phyloP scores from a whole-genome alignment of 75 land plant species.

The Pseudotsuga menziesii region DNA sequence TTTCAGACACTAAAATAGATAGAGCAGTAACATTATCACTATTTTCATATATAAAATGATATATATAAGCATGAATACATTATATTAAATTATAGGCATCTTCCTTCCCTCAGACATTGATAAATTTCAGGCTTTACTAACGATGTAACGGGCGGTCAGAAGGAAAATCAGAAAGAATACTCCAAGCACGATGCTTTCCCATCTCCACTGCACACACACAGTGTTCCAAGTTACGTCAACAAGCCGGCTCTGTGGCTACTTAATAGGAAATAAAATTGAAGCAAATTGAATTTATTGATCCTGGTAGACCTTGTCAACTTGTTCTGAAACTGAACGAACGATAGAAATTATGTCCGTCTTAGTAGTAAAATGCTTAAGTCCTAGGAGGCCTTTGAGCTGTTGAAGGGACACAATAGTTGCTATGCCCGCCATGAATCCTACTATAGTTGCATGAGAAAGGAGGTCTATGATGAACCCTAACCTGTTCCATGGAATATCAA shows the following conservation, averaged over 20 bases:
- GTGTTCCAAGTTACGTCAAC: neutral
- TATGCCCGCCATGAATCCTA: slow-evolving; percentile 88
- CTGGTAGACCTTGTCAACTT: slow-evolving; percentile 52
- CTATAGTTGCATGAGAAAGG: slow-evolving; percentile 77
- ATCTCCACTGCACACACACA: slow-evolving; percentile 77
- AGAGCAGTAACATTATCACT: too few species aligned
- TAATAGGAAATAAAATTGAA: neutral
- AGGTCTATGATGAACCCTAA: slow-evolving; percentile 85
- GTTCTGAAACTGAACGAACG: slow-evolving; percentile 58
- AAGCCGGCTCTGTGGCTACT: neutral
- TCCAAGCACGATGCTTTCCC: slow-evolving; percentile 75
- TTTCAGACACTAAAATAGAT: too few species aligned
- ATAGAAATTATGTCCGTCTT: slow-evolving; percentile 75
- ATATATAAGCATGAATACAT: too few species aligned
- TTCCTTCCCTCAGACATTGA: too few species aligned
- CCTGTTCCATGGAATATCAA: slow-evolving; percentile 26
- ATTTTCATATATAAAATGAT: too few species aligned
- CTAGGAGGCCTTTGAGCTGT: slow-evolving; percentile 78
- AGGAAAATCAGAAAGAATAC: slow-evolving; percentile 64
- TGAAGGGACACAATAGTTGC: slow-evolving; percentile 69
- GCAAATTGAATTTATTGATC: neutral
- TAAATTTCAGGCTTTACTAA: slow-evolving; percentile 10
- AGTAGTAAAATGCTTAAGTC: slow-evolving; percentile 50
- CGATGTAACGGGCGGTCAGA: slow-evolving; percentile 47
- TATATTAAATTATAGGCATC: too few species aligned